Percentiles rank a stretch among this genome's conserved stretches.
Evolutionary conservation across 2,329 filamentous ascomycete species (phyloP).

Genomic region (Calonectria ilicicola): DNA sequence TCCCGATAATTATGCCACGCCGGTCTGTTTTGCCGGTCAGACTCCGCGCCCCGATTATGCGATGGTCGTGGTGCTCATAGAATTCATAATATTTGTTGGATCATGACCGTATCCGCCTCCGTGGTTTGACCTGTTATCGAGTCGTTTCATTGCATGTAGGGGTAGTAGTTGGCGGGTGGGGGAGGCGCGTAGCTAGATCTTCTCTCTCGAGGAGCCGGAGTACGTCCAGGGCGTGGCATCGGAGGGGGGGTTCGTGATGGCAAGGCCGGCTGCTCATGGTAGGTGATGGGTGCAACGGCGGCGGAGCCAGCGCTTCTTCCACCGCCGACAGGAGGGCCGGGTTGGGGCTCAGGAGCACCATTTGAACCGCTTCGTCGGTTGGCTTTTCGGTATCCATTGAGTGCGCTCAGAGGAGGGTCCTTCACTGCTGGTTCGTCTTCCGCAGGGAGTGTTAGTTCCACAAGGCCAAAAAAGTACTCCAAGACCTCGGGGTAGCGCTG

Average conservation of each 20-base stretch:
- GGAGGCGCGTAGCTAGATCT: constrained; percentile 35
- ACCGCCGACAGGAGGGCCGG: not conserved
- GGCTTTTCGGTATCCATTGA: constrained; percentile 61
- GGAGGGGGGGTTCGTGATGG: constrained; percentile 43
- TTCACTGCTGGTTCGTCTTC: constrained; percentile 71
- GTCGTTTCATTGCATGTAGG: constrained; percentile 27
- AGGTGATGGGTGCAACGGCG: constrained; percentile 40
- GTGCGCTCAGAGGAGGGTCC: constrained; percentile 69
- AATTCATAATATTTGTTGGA: constrained; percentile 38
- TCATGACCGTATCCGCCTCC: constrained; percentile 29
- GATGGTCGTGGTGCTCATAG: constrained; percentile 44
- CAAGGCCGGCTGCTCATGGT: constrained; percentile 39
- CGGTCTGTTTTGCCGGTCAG: constrained; percentile 38
- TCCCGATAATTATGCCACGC: constrained; percentile 38
- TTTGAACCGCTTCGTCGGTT: constrained; percentile 53
- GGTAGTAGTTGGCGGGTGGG: constrained; percentile 37
- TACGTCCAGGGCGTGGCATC: constrained; percentile 41
- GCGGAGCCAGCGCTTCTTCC: constrained; percentile 32
- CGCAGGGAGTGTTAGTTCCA: constrained; percentile 73
- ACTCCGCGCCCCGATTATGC: constrained; percentile 43
- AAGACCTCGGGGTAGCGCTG: constrained; percentile 84
- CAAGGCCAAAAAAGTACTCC: constrained; percentile 81
- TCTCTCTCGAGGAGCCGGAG: constrained; percentile 42
- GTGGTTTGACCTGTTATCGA: constrained; percentile 21
- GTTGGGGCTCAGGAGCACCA: constrained; percentile 46